A percentile compares a stretch with the other conserved stretches of the same genome.
phyloP scores from a whole-genome alignment of 1,284 basidiomycete genomes.

The Cryptococcus deneoformans region DNA sequence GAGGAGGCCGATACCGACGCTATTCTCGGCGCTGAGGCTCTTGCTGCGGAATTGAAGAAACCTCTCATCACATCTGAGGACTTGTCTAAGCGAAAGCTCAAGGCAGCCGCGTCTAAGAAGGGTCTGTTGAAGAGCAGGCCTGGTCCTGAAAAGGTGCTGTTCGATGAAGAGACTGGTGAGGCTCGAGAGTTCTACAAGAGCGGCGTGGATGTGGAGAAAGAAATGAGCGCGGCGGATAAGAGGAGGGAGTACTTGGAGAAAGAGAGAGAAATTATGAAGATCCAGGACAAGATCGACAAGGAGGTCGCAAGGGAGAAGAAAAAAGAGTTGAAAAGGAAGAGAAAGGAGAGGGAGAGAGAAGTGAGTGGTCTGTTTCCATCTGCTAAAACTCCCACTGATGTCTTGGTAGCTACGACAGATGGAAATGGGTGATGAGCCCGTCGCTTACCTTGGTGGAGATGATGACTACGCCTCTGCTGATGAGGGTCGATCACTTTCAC shows the following conservation, averaged over 20 bases:
- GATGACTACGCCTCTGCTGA: conserved; percentile 9
- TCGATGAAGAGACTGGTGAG: conserved; percentile 73
- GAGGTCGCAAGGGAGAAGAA: conserved; percentile 83
- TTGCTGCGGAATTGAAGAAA: conserved; percentile 6
- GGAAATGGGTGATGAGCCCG: conserved; percentile 9
- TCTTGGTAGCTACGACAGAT: conserved; percentile 4
- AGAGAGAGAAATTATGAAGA: conserved; percentile 68
- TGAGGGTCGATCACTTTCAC: conserved; percentile 2
- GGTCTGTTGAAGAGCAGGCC: conserved; percentile 63
- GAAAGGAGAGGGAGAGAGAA: conserved; percentile 79
- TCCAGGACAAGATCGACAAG: conserved; percentile 72
- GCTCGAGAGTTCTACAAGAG: conserved; percentile 78
- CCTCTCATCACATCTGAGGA: conserved; percentile 44
- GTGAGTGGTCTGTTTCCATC: conserved; percentile 28
- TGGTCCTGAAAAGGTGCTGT: conserved; percentile 64
- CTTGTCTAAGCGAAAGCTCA: conserved; percentile 62
- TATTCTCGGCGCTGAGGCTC: background rate
- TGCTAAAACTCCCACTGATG: background rate
- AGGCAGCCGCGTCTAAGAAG: conserved; percentile 75
- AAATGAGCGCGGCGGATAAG: conserved; percentile 64
- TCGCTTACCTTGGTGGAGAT: conserved; percentile 22
- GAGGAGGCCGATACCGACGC: conserved; percentile 23
- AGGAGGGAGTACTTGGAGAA: conserved; percentile 67
- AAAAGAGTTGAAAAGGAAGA: conserved; percentile 74
- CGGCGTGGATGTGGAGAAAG: conserved; percentile 62